Percentiles rank a stretch among this genome's conserved stretches.
These are phyloP conservation scores for Sclerotinia glacialis DNA, from an alignment of 2,329 filamentous ascomycete species.

Conservation along the genomic window DNA sequence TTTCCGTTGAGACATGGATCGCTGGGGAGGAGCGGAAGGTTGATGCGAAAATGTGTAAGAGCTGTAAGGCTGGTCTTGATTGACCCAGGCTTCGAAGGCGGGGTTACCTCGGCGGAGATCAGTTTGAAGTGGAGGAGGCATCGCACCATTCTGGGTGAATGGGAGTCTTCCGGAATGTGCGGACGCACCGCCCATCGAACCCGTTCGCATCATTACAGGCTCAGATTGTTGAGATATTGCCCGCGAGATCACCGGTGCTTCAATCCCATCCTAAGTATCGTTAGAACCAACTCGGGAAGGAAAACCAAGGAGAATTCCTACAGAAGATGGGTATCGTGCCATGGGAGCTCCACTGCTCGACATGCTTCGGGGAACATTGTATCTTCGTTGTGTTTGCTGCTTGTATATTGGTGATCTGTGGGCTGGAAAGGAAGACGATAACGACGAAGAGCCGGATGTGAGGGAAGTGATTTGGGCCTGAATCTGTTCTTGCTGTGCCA, in stretches of 20 bases:
- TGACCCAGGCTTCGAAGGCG: constrained; percentile 33
- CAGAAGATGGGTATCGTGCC: constrained; percentile 33
- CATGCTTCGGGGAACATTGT: constrained; percentile 36
- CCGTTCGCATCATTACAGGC: constrained; percentile 35
- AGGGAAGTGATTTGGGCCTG: constrained; percentile 34
- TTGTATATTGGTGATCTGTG: constrained; percentile 36
- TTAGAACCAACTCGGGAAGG: constrained; percentile 30
- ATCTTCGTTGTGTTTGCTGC: constrained; percentile 31
- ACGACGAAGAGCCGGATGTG: constrained; percentile 18
- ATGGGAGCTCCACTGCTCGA: constrained; percentile 35
- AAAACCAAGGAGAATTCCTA: constrained; percentile 30
- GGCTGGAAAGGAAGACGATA: constrained; percentile 27
- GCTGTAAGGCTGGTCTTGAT: constrained; percentile 34
- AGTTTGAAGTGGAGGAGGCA: constrained; percentile 31
- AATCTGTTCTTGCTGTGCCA: constrained; percentile 33
- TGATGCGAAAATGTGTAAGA: constrained; percentile 35
- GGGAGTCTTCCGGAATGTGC: constrained; percentile 32
- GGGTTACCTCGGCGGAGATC: constrained; percentile 32
- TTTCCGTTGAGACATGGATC: constrained; percentile 31
- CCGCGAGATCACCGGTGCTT: constrained; percentile 28
- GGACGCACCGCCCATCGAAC: constrained; percentile 35
- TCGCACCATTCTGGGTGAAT: constrained; percentile 33
- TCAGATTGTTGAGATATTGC: constrained; percentile 37
- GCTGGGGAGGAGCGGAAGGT: constrained; percentile 23
- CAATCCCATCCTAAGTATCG: constrained; percentile 34